Evolutionary conservation across 1,139 yeast genomes (phyloP), one percentile per base, ranked within the genome.

Genomic region (Suhomyces wounanorum): DNA sequence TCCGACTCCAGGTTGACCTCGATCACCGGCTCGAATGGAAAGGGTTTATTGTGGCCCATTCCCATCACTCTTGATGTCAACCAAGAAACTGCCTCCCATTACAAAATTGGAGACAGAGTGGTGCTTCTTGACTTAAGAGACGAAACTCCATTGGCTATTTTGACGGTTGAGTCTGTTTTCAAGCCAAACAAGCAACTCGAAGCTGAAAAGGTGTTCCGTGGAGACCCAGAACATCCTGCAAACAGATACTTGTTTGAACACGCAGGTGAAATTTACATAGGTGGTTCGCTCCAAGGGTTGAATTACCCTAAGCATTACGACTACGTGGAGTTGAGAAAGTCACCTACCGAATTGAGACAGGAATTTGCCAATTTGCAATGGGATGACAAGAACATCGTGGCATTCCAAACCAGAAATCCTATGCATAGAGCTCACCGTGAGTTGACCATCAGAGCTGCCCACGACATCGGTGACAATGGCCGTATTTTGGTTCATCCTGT

Each of bases 381-480:
- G 98, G 64, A 66, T 52, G 56, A 67, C 44, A 83, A 85, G 62
- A 84, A 86, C 65, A 89, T 92, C 51, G 98, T 92, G 49, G 98
- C 98, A 44, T 92, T 92, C 85, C 98, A 92, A 77, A 92, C 98
- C 45, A 84, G 98, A 77, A 92, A 92, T 75, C 98, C 98, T 59
- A 91, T 92, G 97, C 98, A 92, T 73, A 85, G 98, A 70, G 98
- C 98, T 37, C 98, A 92, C 72, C 83, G 97, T 69, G 98, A 94
- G 70, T 79, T 92, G 65, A 92, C 98, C 16, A 96, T 92, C 46
- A 83, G 98, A 63, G 98, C 98, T 35, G 98, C 98, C 28, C 62
- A 66, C 40, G 81, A 77, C 53, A 68, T 77, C 52, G 81, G 80
- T 31, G 68, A 65, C 39, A 65, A 67, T 43, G 79, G 79, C 25